Percentiles rank a stretch among this genome's conserved stretches.
Evolutionary conservation across 2,329 filamentous ascomycete genomes (phyloP).

Genomic region (Cordyceps farinosa): DNA sequence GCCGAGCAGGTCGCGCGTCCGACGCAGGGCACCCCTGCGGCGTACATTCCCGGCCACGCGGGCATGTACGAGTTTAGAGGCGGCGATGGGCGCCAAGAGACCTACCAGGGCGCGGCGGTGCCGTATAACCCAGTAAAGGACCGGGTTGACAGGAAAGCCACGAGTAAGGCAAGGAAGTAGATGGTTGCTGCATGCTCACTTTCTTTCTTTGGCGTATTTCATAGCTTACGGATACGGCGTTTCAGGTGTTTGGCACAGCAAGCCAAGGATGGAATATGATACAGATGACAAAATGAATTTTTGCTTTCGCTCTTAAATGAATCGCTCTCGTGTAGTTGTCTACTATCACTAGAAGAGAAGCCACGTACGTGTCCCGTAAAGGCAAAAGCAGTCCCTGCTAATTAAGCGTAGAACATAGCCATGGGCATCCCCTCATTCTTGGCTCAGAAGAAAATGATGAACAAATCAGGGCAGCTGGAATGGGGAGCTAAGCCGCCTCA

Average conservation of each 20-base stretch:
- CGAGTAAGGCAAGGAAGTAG: slow-evolving; percentile 29
- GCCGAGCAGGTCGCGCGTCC: slow-evolving; percentile 71
- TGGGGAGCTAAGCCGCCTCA: neutral
- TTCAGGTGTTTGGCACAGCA: neutral
- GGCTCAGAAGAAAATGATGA: neutral
- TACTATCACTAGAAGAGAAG: neutral
- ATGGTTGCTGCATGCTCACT: neutral
- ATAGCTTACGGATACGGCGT: neutral
- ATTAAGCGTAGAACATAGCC: neutral
- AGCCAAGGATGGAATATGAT: neutral
- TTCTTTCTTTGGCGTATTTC: neutral
- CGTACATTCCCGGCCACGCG: slow-evolving; percentile 32
- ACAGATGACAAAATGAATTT: neutral
- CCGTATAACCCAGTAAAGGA: slow-evolving; percentile 55
- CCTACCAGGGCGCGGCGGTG: slow-evolving; percentile 40
- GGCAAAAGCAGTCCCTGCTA: neutral
- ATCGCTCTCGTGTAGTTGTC: neutral
- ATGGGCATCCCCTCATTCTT: neutral
- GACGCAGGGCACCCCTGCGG: slow-evolving; percentile 49
- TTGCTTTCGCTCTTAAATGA: neutral
- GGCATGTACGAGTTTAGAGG: slow-evolving; percentile 51
- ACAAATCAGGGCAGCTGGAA: neutral
- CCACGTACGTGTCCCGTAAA: neutral
- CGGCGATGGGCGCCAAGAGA: slow-evolving; percentile 42
- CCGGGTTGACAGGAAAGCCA: slow-evolving; percentile 36